Evolutionary conservation across 495 filamentous ascomycete genomes (phyloP).

Genomic region (Daldinia vernicosa): DNA sequence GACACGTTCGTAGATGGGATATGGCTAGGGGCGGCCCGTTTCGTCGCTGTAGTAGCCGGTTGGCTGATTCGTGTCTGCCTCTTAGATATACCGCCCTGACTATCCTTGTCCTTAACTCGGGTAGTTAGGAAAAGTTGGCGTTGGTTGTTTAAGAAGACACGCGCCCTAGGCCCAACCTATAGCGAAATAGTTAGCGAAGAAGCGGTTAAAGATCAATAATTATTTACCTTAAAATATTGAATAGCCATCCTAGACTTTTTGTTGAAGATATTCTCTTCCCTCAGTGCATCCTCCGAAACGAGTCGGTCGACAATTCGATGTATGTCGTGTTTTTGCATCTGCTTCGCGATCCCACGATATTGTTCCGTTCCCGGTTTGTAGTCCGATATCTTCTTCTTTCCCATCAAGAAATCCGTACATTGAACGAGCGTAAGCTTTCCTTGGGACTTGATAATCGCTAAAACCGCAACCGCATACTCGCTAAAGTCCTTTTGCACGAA

Average conservation of each 20-base stretch:
- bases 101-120: constrained; percentile 46
- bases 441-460: constrained; percentile 70
- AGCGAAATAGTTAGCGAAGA: constrained; percentile 48
- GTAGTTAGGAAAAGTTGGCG: constrained; percentile 47
- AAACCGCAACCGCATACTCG: constrained; percentile 70
- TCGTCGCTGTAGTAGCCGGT: constrained; percentile 43
- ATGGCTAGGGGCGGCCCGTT: constrained; percentile 39
- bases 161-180: constrained; percentile 53
- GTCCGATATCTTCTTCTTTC: constrained; percentile 53
- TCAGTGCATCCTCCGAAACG: constrained; percentile 51
- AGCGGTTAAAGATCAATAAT: constrained; percentile 64
- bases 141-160: constrained; percentile 40
- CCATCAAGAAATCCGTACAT: constrained; percentile 60
- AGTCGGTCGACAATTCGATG: constrained; percentile 60
- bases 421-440: constrained; percentile 61
- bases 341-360: constrained; percentile 57
- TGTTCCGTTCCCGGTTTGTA: constrained; percentile 42
- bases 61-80: constrained; percentile 27
- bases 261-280: constrained; percentile 57
- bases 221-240: constrained; percentile 53
- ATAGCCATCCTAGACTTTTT: constrained; percentile 48
- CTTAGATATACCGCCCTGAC: constrained; percentile 31
- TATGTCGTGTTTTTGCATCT: constrained; percentile 56
- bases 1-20: constrained; percentile 81
- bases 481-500: constrained; percentile 80